Evolutionary conservation across 768 basidiomycete species (phyloP).

Genomic region (Pleurotus giganteus): DNA sequence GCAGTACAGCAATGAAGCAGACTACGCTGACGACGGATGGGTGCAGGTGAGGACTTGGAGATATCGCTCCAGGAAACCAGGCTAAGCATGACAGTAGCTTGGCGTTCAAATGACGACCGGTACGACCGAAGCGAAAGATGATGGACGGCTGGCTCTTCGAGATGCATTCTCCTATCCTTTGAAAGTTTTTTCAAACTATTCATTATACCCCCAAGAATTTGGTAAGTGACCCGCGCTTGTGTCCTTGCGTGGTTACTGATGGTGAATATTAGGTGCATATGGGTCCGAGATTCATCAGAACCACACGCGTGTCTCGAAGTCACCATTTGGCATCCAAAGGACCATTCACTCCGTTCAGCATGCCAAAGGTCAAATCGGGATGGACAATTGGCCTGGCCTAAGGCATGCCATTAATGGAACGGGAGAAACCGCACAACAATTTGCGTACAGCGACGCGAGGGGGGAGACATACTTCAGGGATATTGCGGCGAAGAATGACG

Average conservation of each 20-base stretch:
- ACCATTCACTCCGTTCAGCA: constrained; percentile 28
- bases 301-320: constrained; percentile 24
- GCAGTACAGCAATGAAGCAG: constrained; percentile 47
- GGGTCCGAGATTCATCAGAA: constrained; percentile 28
- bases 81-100: constrained; percentile 29
- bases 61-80: not conserved
- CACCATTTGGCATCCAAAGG: constrained; percentile 21
- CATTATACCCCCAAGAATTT: constrained; percentile 22
- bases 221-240: constrained; percentile 14
- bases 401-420: constrained; percentile 31
- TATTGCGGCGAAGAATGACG: constrained; percentile 29
- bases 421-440: constrained; percentile 27
- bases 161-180: constrained; percentile 58
- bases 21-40: constrained; percentile 43
- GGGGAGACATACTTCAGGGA: constrained; percentile 31
- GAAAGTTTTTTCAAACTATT: constrained; percentile 28
- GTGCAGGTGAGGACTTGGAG: constrained; percentile 20
- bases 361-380: constrained; percentile 27
- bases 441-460: constrained; percentile 27
- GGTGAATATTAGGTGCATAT: constrained; percentile 21
- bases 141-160: constrained; percentile 37
- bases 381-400: constrained; percentile 32
- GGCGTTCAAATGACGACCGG: constrained; percentile 51
- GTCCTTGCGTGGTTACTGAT: not conserved
- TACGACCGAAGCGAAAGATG: constrained; percentile 45